Conservation (phyloP, 1,139 yeast genomes). For the Williopsis jadinii region DNA sequence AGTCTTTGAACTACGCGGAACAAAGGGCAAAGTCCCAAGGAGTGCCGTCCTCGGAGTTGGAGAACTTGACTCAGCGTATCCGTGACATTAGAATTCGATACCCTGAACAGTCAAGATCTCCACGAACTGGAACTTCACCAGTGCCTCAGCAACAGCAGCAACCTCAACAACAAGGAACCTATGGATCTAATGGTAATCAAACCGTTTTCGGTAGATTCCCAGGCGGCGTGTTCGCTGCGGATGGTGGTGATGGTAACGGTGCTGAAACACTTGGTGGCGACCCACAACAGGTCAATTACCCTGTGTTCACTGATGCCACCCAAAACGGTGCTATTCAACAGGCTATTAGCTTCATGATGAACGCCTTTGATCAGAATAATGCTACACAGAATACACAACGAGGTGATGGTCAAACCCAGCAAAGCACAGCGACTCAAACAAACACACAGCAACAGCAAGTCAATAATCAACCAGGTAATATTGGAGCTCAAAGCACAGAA, state of each 20-base stretch:
- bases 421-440: neutral
- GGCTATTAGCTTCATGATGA: slow-evolving; percentile 8
- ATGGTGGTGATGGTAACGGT: neutral
- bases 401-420: neutral
- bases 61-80: slow-evolving; percentile 3
- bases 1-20: slow-evolving; percentile 11
- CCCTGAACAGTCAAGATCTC: neutral
- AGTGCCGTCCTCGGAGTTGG: slow-evolving; percentile 3
- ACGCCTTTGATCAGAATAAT: slow-evolving; percentile 1
- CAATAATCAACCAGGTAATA: neutral
- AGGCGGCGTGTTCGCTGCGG: slow-evolving; percentile 1
- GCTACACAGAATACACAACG: neutral
- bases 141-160: slow-evolving; percentile 2
- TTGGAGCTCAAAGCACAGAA: neutral
- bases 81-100: slow-evolving; percentile 3
- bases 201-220: neutral
- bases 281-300: slow-evolving; percentile 3
- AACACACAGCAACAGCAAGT: neutral
- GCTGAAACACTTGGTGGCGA: neutral
- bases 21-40: slow-evolving; percentile 15
- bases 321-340: slow-evolving; percentile 7
- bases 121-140: neutral
- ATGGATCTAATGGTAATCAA: neutral
- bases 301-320: slow-evolving; percentile 4
- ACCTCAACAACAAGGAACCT: neutral